Evolutionary conservation across 192 early-diverging fungal species (phyloP), one percentile per base, ranked within the genome.

Genomic region (Gonapodya prolifera): DNA sequence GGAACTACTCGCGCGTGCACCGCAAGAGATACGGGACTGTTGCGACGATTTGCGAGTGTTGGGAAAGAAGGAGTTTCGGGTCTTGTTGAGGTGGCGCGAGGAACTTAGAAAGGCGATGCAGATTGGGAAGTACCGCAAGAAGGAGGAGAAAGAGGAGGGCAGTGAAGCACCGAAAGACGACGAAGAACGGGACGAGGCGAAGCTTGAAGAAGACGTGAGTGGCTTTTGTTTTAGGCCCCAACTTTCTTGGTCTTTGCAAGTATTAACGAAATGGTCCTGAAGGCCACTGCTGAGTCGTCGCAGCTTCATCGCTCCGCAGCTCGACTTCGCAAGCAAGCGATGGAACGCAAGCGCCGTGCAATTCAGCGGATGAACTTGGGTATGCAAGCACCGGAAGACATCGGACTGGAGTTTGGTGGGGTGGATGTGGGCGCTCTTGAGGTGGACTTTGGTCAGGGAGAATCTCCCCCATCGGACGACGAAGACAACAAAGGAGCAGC

Each of bases 1-100:
- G 8, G 45, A 61, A 23, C 45, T 61, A 16, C 45, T 61, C 45
- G 82, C 88, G 16, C 85, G 89, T 69, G 96, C 95, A 1, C 93
- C 91, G 1, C 89, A 92, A 73, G 93, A 95, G 76, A 91, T 99
- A 76, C 86, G 90, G 80, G 82, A 86, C 1, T 89, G 90, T 35
- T 95, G 92, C 81, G 84, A 87, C 76, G 97, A 99, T 87, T 88
- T 99, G 81, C 91, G 92, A 77, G 92, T 97, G 13, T 85, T 99
- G 28, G 95, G 96, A 32, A 96, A 94, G 79, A 92, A 91, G 82
- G 97, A 99, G 79, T 99, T 98, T 80, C 94, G 94, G 83, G 81
- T 79, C 33, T 81, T 99, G 74, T 88, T 99, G 78, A 93, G 92
- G 80, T 99, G 97, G 97, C 86, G 95, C 61, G 88, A 91, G 17